Conservation (phyloP, 2,329 filamentous ascomycete genomes). For the Neofusicoccum ribis region DNA sequence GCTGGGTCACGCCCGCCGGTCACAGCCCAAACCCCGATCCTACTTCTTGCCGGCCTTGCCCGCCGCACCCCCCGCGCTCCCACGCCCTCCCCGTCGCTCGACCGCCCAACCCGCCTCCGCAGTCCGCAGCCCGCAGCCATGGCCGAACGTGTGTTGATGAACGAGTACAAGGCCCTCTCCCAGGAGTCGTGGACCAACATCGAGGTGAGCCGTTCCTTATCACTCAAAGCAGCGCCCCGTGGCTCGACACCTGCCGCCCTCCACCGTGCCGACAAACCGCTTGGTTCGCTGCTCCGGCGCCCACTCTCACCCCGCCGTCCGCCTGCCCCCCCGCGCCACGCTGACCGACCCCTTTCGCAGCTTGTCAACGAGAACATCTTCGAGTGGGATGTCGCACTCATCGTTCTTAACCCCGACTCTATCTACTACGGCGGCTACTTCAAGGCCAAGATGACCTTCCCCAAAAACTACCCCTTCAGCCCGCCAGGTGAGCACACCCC, state of each 20-base stretch:
- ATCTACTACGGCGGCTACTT: slow-evolving; percentile 92
- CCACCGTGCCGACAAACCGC: no score
- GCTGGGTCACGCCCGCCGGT: slow-evolving; percentile 17
- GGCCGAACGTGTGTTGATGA: slow-evolving; percentile 65
- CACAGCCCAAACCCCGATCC: background rate
- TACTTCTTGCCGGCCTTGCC: background rate
- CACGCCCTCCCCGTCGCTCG: background rate
- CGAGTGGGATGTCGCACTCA: slow-evolving; percentile 82
- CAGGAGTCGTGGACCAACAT: slow-evolving; percentile 96
- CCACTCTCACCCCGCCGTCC: background rate
- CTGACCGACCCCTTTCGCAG: slow-evolving; percentile 43
- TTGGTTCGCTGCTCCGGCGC: background rate
- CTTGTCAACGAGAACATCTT: slow-evolving; percentile 81
- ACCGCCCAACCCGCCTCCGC: background rate
- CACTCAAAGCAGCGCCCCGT: background rate
- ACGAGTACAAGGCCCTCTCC: slow-evolving; percentile 76
- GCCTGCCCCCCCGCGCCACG: background rate
- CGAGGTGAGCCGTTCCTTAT: slow-evolving; percentile 58
- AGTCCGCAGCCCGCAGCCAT: background rate
- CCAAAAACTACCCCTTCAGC: slow-evolving; percentile 82
- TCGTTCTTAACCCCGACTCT: slow-evolving; percentile 90
- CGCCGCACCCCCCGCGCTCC: background rate
- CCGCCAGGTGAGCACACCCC: slow-evolving; percentile 61
- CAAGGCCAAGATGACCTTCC: slow-evolving; percentile 86
- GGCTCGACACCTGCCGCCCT: background rate